Evolutionary conservation across 2,329 filamentous ascomycete species (phyloP), one percentile per base, ranked within the genome.

Genomic region (Penicillium sp.): DNA sequence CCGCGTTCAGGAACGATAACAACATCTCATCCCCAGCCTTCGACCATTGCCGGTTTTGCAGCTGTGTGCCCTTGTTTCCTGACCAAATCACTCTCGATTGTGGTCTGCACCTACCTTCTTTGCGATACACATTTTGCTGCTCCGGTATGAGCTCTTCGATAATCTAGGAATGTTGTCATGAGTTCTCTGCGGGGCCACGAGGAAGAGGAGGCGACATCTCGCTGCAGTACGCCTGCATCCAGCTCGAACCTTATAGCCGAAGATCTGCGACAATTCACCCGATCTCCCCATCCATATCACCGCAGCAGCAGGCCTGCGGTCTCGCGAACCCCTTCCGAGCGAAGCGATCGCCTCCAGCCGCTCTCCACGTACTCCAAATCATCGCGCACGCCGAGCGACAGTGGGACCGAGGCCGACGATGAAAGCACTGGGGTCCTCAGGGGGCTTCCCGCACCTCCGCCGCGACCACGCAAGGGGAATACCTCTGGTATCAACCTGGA

Each of bases 331-430:
- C 67, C 58, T 52, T 66, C 54, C 48, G 53, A 64, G 56, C 49
- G 65, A 57, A 54, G 65, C 62, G 62, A 67, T 66, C 63, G 58
- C 51, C 50, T 59, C 51, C 49, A 53, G 46, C 57, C 60, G 37
- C 53, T 55, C 27, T 53, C 57, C 41, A 51, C 48, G 39, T 58
- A 56, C 53, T 66, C 72, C 49, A 76, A 74, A 54, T 77, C 80
- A 44, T 81, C 80, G 4, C 76, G 78, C 1, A 78, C 82, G 2
- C 81, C 80, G 9, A 95, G 88, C 66, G 90, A 95, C 58, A 95
- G 90, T 66, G 91, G 91, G 25, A 95, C 90, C 13, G 91, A 97
- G 66, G 91, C 91, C 35, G 91, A 96, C 61, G 91, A 97, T 71
- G 91, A 97, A 67, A 86, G 90, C 54, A 76, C 76, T 38, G 67